Percentiles rank a stretch among this genome's conserved stretches.
Conservation (phyloP, 805 yeast genomes). For the Yamadazyma ubonensis region DNA sequence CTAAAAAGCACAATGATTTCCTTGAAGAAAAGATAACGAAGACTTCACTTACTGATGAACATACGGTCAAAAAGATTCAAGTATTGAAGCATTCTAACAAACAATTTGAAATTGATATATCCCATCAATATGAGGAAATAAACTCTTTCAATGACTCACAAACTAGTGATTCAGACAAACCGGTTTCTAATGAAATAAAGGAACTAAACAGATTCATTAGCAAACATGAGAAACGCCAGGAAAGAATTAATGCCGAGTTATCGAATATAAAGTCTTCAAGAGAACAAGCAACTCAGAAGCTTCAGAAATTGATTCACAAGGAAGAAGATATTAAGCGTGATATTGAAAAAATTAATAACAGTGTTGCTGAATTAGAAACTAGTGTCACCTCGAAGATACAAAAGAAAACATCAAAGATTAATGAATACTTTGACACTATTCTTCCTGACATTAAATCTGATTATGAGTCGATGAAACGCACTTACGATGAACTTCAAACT, state of each 20-base stretch:
- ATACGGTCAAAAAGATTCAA: slow-evolving; percentile 32
- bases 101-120: slow-evolving; percentile 38
- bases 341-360: slow-evolving; percentile 22
- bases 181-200: slow-evolving; percentile 20
- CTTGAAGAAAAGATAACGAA: slow-evolving; percentile 32
- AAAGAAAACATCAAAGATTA: slow-evolving; percentile 25
- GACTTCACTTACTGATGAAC: slow-evolving; percentile 28
- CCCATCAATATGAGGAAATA: slow-evolving; percentile 8
- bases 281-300: slow-evolving; percentile 21
- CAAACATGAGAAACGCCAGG: slow-evolving; percentile 25
- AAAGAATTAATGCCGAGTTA: slow-evolving; percentile 20
- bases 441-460: slow-evolving; percentile 27
- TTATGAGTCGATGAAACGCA: neutral
- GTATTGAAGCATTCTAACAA: slow-evolving; percentile 40
- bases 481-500: neutral
- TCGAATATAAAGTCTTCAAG: slow-evolving; percentile 24
- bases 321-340: slow-evolving; percentile 26
- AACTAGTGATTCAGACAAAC: neutral
- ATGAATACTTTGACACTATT: slow-evolving; percentile 36
- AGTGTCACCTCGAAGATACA: slow-evolving; percentile 25
- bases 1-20: slow-evolving; percentile 32
- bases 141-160: neutral
- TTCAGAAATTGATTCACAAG: slow-evolving; percentile 27
- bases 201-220: slow-evolving; percentile 22
- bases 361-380: slow-evolving; percentile 27